phyloP scores from a whole-genome alignment of 1,284 basidiomycete genomes.

The Vanrija sp. region DNA sequence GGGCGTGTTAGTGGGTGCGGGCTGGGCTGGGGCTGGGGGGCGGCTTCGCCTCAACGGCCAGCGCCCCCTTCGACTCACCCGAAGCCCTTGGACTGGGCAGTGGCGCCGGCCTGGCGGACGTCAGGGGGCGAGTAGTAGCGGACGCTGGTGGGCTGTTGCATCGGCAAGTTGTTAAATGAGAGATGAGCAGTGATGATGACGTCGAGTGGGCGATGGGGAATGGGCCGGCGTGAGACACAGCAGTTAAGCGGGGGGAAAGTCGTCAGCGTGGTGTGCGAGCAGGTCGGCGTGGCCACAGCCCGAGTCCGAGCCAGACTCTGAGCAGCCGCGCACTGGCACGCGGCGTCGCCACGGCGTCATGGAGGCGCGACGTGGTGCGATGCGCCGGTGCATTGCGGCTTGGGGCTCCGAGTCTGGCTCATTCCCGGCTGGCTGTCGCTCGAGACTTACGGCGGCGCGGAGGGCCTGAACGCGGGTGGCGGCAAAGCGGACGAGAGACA shows the following conservation, averaged over 20 bases:
- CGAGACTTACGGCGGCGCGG: constrained; percentile 19
- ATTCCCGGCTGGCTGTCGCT: neutral
- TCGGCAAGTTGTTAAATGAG: neutral
- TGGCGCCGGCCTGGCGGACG: constrained; percentile 35
- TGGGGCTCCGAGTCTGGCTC: too few relatives aligned
- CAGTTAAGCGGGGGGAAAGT: neutral
- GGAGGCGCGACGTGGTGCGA: too few relatives aligned
- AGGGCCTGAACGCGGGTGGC: constrained; percentile 17
- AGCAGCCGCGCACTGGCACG: too few relatives aligned
- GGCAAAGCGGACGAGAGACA: constrained; percentile 15
- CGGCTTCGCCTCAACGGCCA: neutral
- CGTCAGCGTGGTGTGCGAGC: neutral
- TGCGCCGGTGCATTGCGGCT: too few relatives aligned
- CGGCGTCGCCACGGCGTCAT: too few relatives aligned
- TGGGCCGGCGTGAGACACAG: neutral
- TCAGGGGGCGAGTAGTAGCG: constrained; percentile 37
- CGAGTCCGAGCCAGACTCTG: too few relatives aligned
- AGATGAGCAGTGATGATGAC: neutral
- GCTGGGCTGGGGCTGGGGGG: neutral
- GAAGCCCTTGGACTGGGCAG: constrained; percentile 41
- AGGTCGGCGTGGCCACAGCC: too few relatives aligned
- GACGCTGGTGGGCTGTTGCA: constrained; percentile 26
- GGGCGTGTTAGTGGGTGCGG: neutral
- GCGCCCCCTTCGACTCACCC: constrained; percentile 23
- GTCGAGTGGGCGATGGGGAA: neutral